phyloP scores from a whole-genome alignment of 2,329 filamentous ascomycete genomes.

The Plenodomus biglobosus region DNA sequence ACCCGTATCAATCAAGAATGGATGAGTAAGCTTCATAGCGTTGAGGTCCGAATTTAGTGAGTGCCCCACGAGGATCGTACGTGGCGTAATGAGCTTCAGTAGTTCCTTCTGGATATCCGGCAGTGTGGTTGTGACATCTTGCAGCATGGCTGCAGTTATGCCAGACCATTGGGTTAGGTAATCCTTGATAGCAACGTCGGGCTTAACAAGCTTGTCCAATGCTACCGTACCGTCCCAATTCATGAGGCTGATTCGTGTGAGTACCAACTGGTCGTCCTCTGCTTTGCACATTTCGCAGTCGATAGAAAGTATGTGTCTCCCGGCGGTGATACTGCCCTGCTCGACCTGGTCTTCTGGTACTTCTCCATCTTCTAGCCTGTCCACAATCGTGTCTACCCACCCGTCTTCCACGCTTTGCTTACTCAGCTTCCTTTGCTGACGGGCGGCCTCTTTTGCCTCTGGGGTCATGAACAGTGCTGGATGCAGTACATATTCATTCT shows the following conservation, averaged over 20 bases:
- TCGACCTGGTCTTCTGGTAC: slow-evolving; percentile 72
- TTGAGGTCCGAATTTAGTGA: slow-evolving; percentile 81
- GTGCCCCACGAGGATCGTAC: slow-evolving; percentile 75
- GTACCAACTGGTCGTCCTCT: slow-evolving; percentile 73
- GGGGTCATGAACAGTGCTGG: slow-evolving; percentile 68
- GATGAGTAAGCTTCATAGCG: slow-evolving; percentile 83
- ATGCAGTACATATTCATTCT: slow-evolving; percentile 84
- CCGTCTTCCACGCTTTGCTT: slow-evolving; percentile 60
- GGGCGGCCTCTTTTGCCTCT: slow-evolving; percentile 57
- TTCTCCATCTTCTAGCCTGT: slow-evolving; percentile 65
- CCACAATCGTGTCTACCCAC: slow-evolving; percentile 80
- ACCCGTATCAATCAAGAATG: slow-evolving; percentile 90
- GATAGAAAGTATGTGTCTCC: slow-evolving; percentile 75
- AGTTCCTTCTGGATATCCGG: slow-evolving; percentile 79
- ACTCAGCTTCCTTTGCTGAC: slow-evolving; percentile 55
- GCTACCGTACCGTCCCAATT: slow-evolving; percentile 81
- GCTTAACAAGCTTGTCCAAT: slow-evolving; percentile 90
- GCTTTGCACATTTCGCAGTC: slow-evolving; percentile 99
- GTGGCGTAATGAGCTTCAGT: slow-evolving; percentile 69
- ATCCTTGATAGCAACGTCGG: slow-evolving; percentile 81
- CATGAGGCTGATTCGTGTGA: slow-evolving; percentile 86
- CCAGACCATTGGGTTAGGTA: slow-evolving; percentile 89
- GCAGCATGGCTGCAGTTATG: slow-evolving; percentile 84
- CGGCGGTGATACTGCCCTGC: slow-evolving; percentile 79
- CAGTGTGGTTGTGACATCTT: slow-evolving; percentile 79